Evolutionary conservation across 352 stramenopile species (phyloP).

Genomic region (Halophytophthora polymorphica): DNA sequence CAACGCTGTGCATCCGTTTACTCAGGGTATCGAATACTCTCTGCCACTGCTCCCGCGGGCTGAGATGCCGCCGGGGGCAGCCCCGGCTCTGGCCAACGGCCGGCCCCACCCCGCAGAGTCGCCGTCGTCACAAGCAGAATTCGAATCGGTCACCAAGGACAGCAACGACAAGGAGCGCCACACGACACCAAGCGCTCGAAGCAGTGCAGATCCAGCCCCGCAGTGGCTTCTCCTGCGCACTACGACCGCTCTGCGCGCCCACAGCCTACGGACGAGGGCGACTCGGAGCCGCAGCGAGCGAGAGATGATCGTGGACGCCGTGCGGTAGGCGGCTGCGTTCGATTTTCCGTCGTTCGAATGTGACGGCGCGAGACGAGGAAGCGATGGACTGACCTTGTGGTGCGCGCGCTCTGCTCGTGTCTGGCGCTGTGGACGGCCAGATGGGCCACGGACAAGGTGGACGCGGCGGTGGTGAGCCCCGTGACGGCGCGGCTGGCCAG

Average conservation of each 20-base stretch:
- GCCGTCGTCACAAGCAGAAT: too few species aligned
- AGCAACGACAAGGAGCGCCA: too few species aligned
- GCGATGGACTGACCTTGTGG: neutral
- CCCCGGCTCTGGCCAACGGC: too few species aligned
- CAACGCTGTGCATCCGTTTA: too few species aligned
- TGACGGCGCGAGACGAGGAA: neutral
- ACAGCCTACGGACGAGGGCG: conserved; percentile 1
- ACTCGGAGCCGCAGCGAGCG: neutral
- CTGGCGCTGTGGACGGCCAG: conserved; percentile 9
- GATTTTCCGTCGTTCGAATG: neutral
- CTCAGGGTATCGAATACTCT: too few species aligned
- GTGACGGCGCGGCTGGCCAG: conserved; percentile 45
- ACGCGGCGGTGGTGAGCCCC: conserved; percentile 56
- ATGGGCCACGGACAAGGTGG: conserved; percentile 52
- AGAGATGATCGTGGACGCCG: conserved; percentile 41
- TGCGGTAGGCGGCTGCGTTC: conserved; percentile 27
- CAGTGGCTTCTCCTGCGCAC: neutral
- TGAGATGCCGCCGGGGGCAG: too few species aligned
- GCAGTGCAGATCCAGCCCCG: too few species aligned
- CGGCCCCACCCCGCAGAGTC: too few species aligned
- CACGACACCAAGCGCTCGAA: too few species aligned
- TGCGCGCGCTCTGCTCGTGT: neutral
- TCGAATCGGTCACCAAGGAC: too few species aligned
- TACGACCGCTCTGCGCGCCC: neutral
- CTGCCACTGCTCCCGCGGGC: too few species aligned